Percentiles rank a stretch among this genome's conserved stretches.
Evolutionary conservation across 306 rosid species (phyloP).

Genomic region (Corylus avellana): DNA sequence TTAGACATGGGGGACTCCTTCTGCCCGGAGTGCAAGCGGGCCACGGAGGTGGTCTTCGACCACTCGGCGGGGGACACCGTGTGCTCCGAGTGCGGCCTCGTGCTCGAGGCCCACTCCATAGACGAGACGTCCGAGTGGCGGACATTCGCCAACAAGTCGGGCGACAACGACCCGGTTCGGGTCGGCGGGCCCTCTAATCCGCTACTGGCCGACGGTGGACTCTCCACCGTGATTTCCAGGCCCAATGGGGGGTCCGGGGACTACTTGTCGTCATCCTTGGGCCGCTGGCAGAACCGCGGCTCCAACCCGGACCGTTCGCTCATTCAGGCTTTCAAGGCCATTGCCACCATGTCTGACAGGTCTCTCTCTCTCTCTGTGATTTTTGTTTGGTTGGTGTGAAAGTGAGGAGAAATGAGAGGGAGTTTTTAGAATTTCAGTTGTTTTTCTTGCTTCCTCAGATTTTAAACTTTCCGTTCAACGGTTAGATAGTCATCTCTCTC

Average conservation of each 20-base stretch:
- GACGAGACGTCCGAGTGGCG: conserved; percentile 98
- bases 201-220: conserved; percentile 74
- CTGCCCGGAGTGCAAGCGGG: conserved; percentile 86
- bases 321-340: conserved; percentile 79
- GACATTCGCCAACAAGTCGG: conserved; percentile 86
- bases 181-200: conserved; percentile 95
- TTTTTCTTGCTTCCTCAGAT: neutral
- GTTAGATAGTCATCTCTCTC: neutral
- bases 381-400: conserved; percentile 10
- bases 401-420: neutral
- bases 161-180: conserved; percentile 91
- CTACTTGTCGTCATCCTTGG: conserved; percentile 74
- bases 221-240: conserved; percentile 82
- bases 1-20: conserved; percentile 69
- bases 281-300: conserved; percentile 99
- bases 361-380: conserved; percentile 15
- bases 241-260: conserved; percentile 82
- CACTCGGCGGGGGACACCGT: conserved; percentile 93
- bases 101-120: conserved; percentile 87
- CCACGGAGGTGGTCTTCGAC: conserved; percentile 86
- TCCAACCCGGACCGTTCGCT: conserved; percentile 84
- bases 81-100: conserved; percentile 93
- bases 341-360: conserved; percentile 98
- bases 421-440: neutral
- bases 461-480: neutral